Evolutionary conservation across 192 early-diverging fungal genomes (phyloP).

Genomic region (Pecoramyces ruminantium): DNA sequence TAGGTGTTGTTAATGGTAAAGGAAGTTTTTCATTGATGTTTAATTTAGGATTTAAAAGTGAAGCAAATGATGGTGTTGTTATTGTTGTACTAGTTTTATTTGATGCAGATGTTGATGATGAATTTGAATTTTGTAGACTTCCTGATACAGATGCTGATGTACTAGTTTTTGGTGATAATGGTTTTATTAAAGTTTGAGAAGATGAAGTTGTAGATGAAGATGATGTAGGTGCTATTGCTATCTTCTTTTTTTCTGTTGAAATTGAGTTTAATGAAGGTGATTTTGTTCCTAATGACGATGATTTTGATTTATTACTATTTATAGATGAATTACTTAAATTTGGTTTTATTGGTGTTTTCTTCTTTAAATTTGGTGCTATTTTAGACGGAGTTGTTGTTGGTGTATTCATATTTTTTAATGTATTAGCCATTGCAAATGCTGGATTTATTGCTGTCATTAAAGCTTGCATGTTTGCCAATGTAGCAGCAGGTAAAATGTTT

Average conservation of each 20-base stretch:
- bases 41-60: not conserved
- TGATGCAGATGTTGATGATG: not conserved
- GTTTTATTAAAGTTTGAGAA: no score
- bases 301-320: not conserved
- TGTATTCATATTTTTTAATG: not conserved
- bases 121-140: not conserved
- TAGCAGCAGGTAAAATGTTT: not conserved
- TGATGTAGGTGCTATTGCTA: no score
- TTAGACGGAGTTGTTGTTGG: not conserved
- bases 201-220: no score
- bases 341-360: not conserved
- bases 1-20: not conserved
- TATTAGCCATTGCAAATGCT: not conserved
- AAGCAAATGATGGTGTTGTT: not conserved
- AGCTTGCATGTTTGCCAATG: not conserved
- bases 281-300: not conserved
- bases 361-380: not conserved
- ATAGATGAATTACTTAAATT: not conserved
- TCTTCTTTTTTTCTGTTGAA: no score
- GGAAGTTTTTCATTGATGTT: not conserved
- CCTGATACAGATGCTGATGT: no score
- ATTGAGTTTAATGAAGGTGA: not conserved
- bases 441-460: not conserved
- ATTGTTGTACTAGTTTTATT: not conserved
- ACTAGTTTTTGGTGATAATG: no score